These are phyloP conservation scores for Cladosporium sp. DNA, from an alignment of 2,329 filamentous ascomycete genomes.

Conservation along the genomic window DNA sequence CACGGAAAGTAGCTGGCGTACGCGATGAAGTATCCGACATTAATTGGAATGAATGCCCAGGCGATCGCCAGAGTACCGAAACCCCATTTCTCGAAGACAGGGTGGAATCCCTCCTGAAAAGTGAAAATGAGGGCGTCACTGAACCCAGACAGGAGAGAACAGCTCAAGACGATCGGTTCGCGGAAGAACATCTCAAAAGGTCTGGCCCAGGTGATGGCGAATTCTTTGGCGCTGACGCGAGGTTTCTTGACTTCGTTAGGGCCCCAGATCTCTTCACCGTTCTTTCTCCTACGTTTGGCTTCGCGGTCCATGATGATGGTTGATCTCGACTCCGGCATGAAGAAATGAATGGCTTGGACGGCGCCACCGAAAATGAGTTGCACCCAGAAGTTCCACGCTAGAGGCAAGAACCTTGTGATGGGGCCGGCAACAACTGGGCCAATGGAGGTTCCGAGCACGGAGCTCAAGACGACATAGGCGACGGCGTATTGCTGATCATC, in stretches of 20 bases:
- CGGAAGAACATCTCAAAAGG: constrained; percentile 69
- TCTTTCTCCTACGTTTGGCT: constrained; percentile 66
- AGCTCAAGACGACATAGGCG: constrained; percentile 64
- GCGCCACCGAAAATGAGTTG: constrained; percentile 72
- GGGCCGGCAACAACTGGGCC: constrained; percentile 29
- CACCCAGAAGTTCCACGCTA: constrained; percentile 79
- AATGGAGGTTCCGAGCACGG: constrained; percentile 41
- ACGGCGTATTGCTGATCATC: constrained; percentile 70
- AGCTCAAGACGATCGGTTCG: constrained; percentile 65
- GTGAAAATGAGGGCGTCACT: constrained; percentile 71
- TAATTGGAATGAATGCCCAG: constrained; percentile 48
- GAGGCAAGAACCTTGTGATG: constrained; percentile 45
- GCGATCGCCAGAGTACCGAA: constrained; percentile 54
- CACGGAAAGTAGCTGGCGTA: constrained; percentile 51
- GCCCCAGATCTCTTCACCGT: constrained; percentile 67
- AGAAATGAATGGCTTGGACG: constrained; percentile 78
- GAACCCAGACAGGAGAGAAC: constrained; percentile 67
- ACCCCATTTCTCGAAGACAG: constrained; percentile 58
- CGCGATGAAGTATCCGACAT: constrained; percentile 57
- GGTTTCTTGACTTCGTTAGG: constrained; percentile 68
- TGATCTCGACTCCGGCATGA: constrained; percentile 65
- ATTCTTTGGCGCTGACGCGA: constrained; percentile 36
- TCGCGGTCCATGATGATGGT: constrained; percentile 72
- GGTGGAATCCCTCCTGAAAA: constrained; percentile 64
- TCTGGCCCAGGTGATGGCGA: constrained; percentile 49